A percentile compares a stretch with the other conserved stretches of the same genome.
These are phyloP conservation scores for Brassica balearica DNA, from an alignment of 441 rosid genomes.

Conservation along the genomic window DNA sequence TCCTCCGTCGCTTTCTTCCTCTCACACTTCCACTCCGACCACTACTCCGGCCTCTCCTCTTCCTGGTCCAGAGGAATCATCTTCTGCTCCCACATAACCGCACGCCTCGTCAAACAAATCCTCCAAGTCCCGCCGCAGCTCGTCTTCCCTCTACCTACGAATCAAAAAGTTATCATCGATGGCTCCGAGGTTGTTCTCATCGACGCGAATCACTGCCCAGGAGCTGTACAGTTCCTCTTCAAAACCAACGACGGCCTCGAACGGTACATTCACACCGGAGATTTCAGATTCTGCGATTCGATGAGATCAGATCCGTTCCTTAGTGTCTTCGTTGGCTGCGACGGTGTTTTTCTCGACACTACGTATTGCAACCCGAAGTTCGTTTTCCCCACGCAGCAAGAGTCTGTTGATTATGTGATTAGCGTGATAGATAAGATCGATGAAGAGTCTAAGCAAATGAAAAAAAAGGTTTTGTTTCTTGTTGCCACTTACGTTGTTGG, in stretches of 20 bases:
- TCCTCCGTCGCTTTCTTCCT: slow-evolving; percentile 69
- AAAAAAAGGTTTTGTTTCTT: slow-evolving; percentile 71
- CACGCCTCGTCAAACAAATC: slow-evolving; percentile 59
- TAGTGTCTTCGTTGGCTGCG: slow-evolving; percentile 65
- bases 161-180: slow-evolving; percentile 54
- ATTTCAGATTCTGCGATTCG: slow-evolving; percentile 63
- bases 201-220: slow-evolving; percentile 93
- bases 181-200: slow-evolving; percentile 67
- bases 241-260: slow-evolving; percentile 51
- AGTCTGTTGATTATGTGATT: slow-evolving; percentile 71
- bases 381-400: slow-evolving; percentile 73
- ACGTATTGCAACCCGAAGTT: slow-evolving; percentile 88
- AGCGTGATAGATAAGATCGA: slow-evolving; percentile 60
- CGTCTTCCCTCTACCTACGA: slow-evolving; percentile 57
- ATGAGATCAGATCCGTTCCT: slow-evolving; percentile 60
- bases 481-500: slow-evolving; percentile 91
- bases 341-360: slow-evolving; percentile 78
- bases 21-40: slow-evolving; percentile 94
- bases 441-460: slow-evolving; percentile 37
- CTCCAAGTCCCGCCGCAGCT: slow-evolving; percentile 60
- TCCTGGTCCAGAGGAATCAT: slow-evolving; percentile 78
- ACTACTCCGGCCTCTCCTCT: slow-evolving; percentile 73
- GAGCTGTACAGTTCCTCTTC: slow-evolving; percentile 85
- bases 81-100: slow-evolving; percentile 72
- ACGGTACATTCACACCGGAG: slow-evolving; percentile 86